Base-by-base conservation (phyloP, 83 land plant species). In the Diphasiastrum complanatum region DNA sequence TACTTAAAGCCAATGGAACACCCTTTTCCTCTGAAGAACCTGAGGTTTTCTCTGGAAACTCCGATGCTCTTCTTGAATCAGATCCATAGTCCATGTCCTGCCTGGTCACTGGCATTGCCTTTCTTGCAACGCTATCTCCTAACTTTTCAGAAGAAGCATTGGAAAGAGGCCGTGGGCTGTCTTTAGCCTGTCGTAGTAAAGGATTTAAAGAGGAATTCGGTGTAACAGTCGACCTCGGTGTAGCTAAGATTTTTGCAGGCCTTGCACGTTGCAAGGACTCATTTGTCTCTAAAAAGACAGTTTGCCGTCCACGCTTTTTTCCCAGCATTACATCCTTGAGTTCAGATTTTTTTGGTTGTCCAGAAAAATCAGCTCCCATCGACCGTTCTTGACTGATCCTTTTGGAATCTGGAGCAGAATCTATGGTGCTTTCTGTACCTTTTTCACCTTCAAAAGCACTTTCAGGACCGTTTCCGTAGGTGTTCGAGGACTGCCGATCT, bases 291-390 rank as follows among this genome's bases (percentile, higher is more conserved):
- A 89, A 66, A 65, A 89, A 78, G 77, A 81, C 64, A 2, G 85
- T 83, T 54, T 89, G 91, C 29, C 91, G 68, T 24, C 25, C 69
- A 14, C 91, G 78, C 60, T 89, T 85, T 53, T 89, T 89, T 19
- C 96, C 96, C 19, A 85, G 71, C 87, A 69, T 89, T 20, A 79
- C 87, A 63, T 85, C 91, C 51, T 72, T 83, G 34, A 79, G 70
- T 41, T 80, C 85, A 59, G 76, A 11, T 51, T 82, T 87, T 0
- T 61, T 64, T 53, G 70, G 78, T 48, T 84, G 81, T 19, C 61
- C 74, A 60, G 56, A 70, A 63, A 49, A 74, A 67, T 74, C 73
- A 35, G 84, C 75, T 61, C 61, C 60, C 57, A 70, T 85, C 24
- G 69, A 5, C n/a, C n/a, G n/a, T n/a, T n/a, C n/a, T n/a, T n/a